A percentile compares a stretch with the other conserved stretches of the same genome.
Evolutionary conservation across 2,329 filamentous ascomycete genomes (phyloP).

Genomic region (Cercospora sp.): DNA sequence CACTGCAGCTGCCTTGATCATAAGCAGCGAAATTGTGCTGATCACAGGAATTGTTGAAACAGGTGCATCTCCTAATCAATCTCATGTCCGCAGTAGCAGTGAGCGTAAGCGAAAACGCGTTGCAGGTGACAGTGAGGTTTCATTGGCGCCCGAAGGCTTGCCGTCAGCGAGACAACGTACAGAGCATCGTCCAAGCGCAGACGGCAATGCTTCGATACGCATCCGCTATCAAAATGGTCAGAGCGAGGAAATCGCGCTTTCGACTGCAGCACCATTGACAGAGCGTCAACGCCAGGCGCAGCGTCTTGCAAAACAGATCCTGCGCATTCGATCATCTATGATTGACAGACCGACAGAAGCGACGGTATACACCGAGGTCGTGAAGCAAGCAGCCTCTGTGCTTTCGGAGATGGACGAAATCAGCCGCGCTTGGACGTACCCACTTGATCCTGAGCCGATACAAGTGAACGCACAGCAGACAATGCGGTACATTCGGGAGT

Average conservation of each 20-base stretch:
- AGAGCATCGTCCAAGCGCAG: slow-evolving; percentile 40
- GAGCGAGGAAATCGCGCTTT: slow-evolving; percentile 58
- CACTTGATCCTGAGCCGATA: slow-evolving; percentile 55
- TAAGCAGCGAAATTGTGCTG: neutral
- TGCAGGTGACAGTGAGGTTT: slow-evolving; percentile 44
- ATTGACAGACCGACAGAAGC: slow-evolving; percentile 50
- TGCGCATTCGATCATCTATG: slow-evolving; percentile 56
- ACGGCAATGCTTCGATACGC: slow-evolving; percentile 50
- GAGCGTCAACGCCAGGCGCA: slow-evolving; percentile 56
- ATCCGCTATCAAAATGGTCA: slow-evolving; percentile 62
- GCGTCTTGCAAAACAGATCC: slow-evolving; percentile 56
- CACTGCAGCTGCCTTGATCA: neutral
- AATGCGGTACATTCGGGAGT: slow-evolving; percentile 57
- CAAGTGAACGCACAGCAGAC: slow-evolving; percentile 58
- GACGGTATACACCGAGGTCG: slow-evolving; percentile 30
- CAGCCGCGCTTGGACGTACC: slow-evolving; percentile 57
- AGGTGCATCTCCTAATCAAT: neutral
- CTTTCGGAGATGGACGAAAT: slow-evolving; percentile 59
- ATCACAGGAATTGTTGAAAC: neutral
- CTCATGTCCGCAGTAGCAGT: slow-evolving; percentile 21
- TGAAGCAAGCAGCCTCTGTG: slow-evolving; percentile 44
- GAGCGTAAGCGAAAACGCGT: slow-evolving; percentile 61
- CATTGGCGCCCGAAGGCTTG: slow-evolving; percentile 37
- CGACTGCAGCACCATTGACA: slow-evolving; percentile 41
- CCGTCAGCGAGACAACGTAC: slow-evolving; percentile 52